phyloP scores from a whole-genome alignment of 2,329 filamentous ascomycete species.

The Blumeriella jaapii region DNA sequence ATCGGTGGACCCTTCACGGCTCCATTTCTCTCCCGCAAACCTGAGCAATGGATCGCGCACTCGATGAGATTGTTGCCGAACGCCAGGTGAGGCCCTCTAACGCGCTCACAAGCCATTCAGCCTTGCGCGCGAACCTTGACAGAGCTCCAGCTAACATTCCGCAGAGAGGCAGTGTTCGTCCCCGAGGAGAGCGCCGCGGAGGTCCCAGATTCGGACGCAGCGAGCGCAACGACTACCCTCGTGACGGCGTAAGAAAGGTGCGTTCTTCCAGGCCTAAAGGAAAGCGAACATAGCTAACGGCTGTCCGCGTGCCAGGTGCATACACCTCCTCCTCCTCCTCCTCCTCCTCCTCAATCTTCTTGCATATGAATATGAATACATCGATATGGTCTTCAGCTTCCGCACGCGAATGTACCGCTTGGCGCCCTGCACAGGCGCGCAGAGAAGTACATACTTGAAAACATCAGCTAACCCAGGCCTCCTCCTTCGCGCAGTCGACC shows the following conservation, averaged over 20 bases:
- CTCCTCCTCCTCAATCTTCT: constrained; percentile 28
- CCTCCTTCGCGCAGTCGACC: constrained; percentile 42
- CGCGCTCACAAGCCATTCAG: constrained; percentile 11
- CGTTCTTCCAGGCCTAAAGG: not conserved
- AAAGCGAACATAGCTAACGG: constrained; percentile 7
- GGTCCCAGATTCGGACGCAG: constrained; percentile 25
- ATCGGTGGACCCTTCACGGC: not conserved
- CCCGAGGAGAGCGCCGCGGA: constrained; percentile 25
- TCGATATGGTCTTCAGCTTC: constrained; percentile 28
- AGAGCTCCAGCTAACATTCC: constrained; percentile 12
- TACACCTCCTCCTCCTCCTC: constrained; percentile 28
- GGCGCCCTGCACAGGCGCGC: constrained; percentile 23
- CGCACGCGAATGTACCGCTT: constrained; percentile 18
- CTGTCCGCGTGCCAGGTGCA: constrained; percentile 21
- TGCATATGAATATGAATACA: constrained; percentile 21
- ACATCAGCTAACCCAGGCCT: constrained; percentile 35
- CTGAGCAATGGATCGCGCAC: constrained; percentile 45
- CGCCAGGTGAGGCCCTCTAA: constrained; percentile 37
- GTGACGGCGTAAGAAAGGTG: constrained; percentile 88
- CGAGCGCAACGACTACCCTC: constrained; percentile 43
- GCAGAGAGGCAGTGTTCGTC: constrained; percentile 23
- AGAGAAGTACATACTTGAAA: constrained; percentile 30
- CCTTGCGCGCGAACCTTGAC: constrained; percentile 16
- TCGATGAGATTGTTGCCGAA: constrained; percentile 53
- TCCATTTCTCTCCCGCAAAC: not conserved